Base-by-base conservation (phyloP, 2,329 filamentous ascomycete genomes). In the Zymoseptoria tritici region DNA sequence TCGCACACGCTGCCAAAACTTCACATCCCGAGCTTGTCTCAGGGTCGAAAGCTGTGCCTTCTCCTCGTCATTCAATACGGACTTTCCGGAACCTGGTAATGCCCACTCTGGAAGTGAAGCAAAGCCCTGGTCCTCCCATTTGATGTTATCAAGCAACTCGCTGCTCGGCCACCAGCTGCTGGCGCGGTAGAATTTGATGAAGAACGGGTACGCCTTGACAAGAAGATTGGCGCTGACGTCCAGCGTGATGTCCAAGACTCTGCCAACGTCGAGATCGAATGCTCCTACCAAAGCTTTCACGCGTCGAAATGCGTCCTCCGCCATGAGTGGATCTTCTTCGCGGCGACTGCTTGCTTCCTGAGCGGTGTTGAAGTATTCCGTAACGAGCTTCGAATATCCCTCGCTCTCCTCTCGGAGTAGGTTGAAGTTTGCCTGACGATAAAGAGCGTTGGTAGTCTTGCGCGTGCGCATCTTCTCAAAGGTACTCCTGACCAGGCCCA, bases 341-440 rank as follows among this genome's bases (percentile, higher is more conserved):
- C 86, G 85, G 57, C 88, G 85, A 62, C 83, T 85, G 52, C 66
- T 66, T 16, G 67, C 66, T 46, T 71, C 70, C 67, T 86, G 87
- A 68, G 89, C 90, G 0, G 89, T 95, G 7, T 91, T 93, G 75
- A 97, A 99, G 31, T 97, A 86, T 73, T 99, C 94, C 0, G 93
- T 97, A 61, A 96, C 86, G 53, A 99, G 84, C 74, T 99, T 99
- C 0, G 94, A 92, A 72, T 96, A 99, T 49, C 95, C 94, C 76
- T 99, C 94, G 0, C 91, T 91, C 75, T 99, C 94, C 77, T 99
- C 94, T 52, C 94, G 87, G 20, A 99, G 79, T 7, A 99, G 79
- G 70, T 99, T 99, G 79, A 96, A 97, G 74, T 96, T 97, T 13
- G 93, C 91, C 75, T 97, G 94, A 61, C 92, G 88, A 74, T 99